phyloP scores from a whole-genome alignment of 352 stramenopile species.

The Globisporangium rhizosaccharum region DNA sequence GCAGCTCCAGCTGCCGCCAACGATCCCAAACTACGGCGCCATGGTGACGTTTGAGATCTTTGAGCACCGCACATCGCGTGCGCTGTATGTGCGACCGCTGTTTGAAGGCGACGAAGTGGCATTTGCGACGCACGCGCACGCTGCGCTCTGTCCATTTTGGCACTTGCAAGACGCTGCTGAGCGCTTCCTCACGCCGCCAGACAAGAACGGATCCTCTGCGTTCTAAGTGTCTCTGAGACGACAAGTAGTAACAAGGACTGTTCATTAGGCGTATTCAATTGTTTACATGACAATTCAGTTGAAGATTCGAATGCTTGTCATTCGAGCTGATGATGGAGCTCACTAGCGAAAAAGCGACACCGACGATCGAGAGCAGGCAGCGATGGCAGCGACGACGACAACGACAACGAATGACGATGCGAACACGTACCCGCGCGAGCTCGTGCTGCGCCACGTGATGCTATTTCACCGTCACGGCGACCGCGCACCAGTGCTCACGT shows the following conservation, averaged over 20 bases:
- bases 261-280: neutral
- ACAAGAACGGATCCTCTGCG: neutral
- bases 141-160: slow-evolving; percentile 43
- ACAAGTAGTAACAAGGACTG: neutral
- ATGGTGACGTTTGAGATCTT: slow-evolving; percentile 78
- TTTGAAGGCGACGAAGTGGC: slow-evolving; percentile 48
- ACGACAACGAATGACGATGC: no score
- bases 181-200: neutral
- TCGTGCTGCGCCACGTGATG: slow-evolving; percentile 65
- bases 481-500: slow-evolving; percentile 62
- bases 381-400: neutral
- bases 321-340: neutral
- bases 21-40: slow-evolving; percentile 62
- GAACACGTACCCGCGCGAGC: slow-evolving; percentile 12
- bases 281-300: neutral
- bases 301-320: neutral
- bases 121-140: slow-evolving; percentile 34
- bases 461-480: slow-evolving; percentile 82
- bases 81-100: slow-evolving; percentile 42
- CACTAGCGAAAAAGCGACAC: neutral
- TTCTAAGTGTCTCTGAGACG: neutral
- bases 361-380: neutral
- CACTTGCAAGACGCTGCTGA: slow-evolving; percentile 43
- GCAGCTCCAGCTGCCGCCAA: slow-evolving; percentile 40
- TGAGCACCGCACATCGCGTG: slow-evolving; percentile 26